Conservation (phyloP, 1,284 basidiomycete genomes). For the Exobasidium cylindrosporum region DNA sequence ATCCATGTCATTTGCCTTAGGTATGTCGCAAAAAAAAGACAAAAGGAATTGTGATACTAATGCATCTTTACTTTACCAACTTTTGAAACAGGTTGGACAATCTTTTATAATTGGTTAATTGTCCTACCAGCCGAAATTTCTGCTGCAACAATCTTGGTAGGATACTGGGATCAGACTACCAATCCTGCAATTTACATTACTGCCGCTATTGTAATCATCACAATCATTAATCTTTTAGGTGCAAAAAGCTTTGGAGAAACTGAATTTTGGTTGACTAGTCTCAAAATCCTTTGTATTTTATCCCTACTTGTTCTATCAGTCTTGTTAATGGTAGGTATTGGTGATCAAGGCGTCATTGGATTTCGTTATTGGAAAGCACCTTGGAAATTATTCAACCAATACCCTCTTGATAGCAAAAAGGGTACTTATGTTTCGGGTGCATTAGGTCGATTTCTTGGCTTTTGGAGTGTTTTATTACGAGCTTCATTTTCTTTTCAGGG, state of each 20-base stretch:
- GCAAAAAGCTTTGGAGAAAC: constrained; percentile 65
- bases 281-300: constrained; percentile 21
- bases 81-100: neutral
- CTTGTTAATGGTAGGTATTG: constrained; percentile 17
- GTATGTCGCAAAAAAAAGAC: constrained; percentile 9
- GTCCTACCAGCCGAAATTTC: constrained; percentile 71
- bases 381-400: constrained; percentile 42
- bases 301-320: constrained; percentile 17
- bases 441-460: constrained; percentile 42
- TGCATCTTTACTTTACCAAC: no score
- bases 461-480: constrained; percentile 49
- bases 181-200: constrained; percentile 8
- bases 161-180: constrained; percentile 26
- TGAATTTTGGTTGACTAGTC: constrained; percentile 59
- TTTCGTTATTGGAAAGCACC: constrained; percentile 44
- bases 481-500: constrained; percentile 64
- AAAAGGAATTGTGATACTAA: no score
- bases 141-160: constrained; percentile 67
- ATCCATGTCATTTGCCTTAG: constrained; percentile 22
- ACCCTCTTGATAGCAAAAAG: constrained; percentile 5
- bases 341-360: constrained; percentile 45
- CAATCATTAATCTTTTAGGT: constrained; percentile 49
- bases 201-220: constrained; percentile 61
- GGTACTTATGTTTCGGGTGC: constrained; percentile 40
- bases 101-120: constrained; percentile 1